A percentile compares a stretch with the other conserved stretches of the same genome.
These are phyloP conservation scores for Blastobotrys serpentis DNA, from an alignment of 1,139 yeast genomes.

Conservation along the genomic window DNA sequence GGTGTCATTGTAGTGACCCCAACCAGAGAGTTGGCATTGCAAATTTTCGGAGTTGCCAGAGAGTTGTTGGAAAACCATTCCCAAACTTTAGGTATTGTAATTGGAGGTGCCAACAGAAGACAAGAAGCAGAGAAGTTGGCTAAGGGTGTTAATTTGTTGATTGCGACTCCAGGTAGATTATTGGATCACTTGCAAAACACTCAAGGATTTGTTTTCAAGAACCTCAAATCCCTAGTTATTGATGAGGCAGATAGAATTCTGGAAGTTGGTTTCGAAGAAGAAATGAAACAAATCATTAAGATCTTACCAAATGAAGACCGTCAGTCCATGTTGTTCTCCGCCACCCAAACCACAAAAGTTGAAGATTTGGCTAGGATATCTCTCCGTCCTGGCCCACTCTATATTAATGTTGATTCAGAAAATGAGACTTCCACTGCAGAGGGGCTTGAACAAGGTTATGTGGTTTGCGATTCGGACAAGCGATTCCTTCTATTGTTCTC, in stretches of 20 bases:
- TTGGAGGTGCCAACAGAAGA: constrained; percentile 97
- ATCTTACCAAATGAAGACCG: constrained; percentile 91
- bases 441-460: constrained; percentile 97
- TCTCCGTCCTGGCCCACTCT: constrained; percentile 89
- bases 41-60: constrained; percentile 94
- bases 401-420: constrained; percentile 89
- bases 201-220: constrained; percentile 88
- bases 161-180: constrained; percentile 97
- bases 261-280: constrained; percentile 97
- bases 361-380: constrained; percentile 98
- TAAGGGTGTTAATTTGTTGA: constrained; percentile 88
- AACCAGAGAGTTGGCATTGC: constrained; percentile 90
- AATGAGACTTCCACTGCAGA: constrained; percentile 84
- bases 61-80: constrained; percentile 83
- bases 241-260: constrained; percentile 97
- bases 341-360: constrained; percentile 97
- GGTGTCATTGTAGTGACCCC: constrained; percentile 88
- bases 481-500: constrained; percentile 87
- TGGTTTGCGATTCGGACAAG: constrained; percentile 94
- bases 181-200: constrained; percentile 96
- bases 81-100: constrained; percentile 93
- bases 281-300: constrained; percentile 94
- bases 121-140: constrained; percentile 92
- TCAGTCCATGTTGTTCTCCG: constrained; percentile 96
- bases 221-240: constrained; percentile 86